A percentile compares a stretch with the other conserved stretches of the same genome.
Conservation (phyloP, 345 rosid species). For the Camelina neglecta region DNA sequence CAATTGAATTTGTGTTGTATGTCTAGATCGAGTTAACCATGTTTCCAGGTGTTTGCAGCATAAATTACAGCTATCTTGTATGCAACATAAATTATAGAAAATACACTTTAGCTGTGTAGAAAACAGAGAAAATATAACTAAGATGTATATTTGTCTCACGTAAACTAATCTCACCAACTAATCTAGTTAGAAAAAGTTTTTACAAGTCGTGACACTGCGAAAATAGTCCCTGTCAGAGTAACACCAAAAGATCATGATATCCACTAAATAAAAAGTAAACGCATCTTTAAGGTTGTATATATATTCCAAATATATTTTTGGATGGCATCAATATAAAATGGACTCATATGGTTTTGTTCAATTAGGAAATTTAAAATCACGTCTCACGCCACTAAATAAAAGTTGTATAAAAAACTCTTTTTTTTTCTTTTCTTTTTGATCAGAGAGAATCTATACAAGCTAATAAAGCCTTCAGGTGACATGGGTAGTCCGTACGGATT, state of each 20-base stretch:
- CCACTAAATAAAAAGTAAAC: too few species aligned
- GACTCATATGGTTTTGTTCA: slow-evolving; percentile 21
- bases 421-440: too few species aligned
- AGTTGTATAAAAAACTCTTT: neutral
- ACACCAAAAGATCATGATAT: too few species aligned
- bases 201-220: too few species aligned
- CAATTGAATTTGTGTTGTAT: neutral
- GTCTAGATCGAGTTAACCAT: neutral
- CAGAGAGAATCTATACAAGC: neutral
- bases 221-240: too few species aligned
- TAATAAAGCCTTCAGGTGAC: slow-evolving; percentile 33
- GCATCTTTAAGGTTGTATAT: too few species aligned
- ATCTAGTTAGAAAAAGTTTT: too few species aligned
- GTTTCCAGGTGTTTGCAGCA: neutral
- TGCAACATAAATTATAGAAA: neutral
- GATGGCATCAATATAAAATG: slow-evolving; percentile 1
- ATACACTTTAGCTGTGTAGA: neutral
- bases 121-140: neutral
- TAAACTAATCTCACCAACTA: too few species aligned
- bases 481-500: slow-evolving; percentile 37
- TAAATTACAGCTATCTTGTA: neutral
- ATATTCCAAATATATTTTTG: too few species aligned
- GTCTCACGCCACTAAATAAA: slow-evolving; percentile 7
- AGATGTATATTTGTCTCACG: neutral
- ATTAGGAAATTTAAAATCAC: slow-evolving; percentile 16